A percentile compares a stretch with the other conserved stretches of the same genome.
Evolutionary conservation across 495 filamentous ascomycete genomes (phyloP).

Genomic region (Saxophila tyrrhenica): DNA sequence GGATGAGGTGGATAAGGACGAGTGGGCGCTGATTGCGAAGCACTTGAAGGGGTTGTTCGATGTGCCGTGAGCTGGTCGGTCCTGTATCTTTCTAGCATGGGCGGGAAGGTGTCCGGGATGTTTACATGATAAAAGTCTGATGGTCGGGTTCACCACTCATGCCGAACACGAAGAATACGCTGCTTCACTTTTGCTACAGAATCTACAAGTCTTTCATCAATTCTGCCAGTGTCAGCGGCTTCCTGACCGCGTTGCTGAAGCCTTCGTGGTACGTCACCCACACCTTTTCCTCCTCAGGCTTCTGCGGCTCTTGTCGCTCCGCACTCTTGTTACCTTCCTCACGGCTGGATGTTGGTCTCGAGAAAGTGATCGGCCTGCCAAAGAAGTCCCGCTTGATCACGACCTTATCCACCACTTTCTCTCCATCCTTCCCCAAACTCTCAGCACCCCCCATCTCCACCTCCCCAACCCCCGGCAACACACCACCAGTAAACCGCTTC

Average conservation of each 20-base stretch:
- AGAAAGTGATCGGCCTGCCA: slow-evolving; percentile 53
- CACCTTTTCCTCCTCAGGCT: slow-evolving; percentile 41
- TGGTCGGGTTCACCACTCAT: too few species aligned
- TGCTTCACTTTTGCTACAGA: too few species aligned
- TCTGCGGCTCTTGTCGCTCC: slow-evolving; percentile 27
- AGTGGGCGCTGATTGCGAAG: slow-evolving; percentile 86
- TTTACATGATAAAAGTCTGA: too few species aligned
- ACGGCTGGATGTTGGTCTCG: slow-evolving; percentile 6
- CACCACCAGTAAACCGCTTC: slow-evolving; percentile 22
- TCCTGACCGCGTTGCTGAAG: slow-evolving; percentile 91
- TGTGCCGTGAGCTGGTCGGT: slow-evolving; percentile 59
- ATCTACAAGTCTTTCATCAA: slow-evolving; percentile 56
- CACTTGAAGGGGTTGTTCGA: slow-evolving; percentile 82
- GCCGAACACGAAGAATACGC: too few species aligned
- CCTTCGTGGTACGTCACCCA: slow-evolving; percentile 96
- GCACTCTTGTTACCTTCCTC: not conserved
- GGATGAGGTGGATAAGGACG: slow-evolving; percentile 79
- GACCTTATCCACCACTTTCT: slow-evolving; percentile 21
- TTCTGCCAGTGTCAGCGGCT: slow-evolving; percentile 78
- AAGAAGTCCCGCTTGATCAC: slow-evolving; percentile 82
- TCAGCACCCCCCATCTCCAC: slow-evolving; percentile 13
- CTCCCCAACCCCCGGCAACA: not conserved
- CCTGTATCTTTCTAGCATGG: too few species aligned
- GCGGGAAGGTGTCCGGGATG: too few species aligned
- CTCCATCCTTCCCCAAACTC: slow-evolving; percentile 25